These are phyloP conservation scores for Paxillus rubicundulus DNA, from an alignment of 768 basidiomycete genomes.

Conservation along the genomic window DNA sequence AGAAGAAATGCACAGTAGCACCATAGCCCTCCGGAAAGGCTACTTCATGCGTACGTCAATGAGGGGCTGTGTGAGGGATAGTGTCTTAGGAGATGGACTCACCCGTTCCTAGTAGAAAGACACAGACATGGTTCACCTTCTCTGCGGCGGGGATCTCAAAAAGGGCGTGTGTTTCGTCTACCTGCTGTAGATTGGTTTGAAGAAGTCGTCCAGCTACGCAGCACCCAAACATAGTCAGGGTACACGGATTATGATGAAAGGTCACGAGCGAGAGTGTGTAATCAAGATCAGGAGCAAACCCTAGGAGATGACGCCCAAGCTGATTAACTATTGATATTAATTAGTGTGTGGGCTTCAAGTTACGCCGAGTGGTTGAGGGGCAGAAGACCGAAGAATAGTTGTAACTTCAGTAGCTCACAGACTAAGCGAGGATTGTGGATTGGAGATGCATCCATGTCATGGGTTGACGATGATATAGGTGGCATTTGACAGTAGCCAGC, in stretches of 20 bases:
- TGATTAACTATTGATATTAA: no score
- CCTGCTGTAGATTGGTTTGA: slow-evolving; percentile 77
- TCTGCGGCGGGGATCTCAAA: slow-evolving; percentile 72
- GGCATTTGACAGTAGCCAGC: neutral
- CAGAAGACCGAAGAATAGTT: neutral
- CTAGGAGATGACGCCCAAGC: neutral
- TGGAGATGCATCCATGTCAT: slow-evolving; percentile 8
- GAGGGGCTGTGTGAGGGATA: neutral
- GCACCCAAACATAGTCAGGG: slow-evolving; percentile 66
- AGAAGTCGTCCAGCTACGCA: slow-evolving; percentile 73
- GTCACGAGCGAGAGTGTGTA: neutral
- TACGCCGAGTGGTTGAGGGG: neutral
- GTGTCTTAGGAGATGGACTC: slow-evolving; percentile 18
- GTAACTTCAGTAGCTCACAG: no score
- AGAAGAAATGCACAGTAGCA: slow-evolving; percentile 81
- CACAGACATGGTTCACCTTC: slow-evolving; percentile 80
- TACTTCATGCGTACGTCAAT: slow-evolving; percentile 37
- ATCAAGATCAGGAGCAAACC: neutral
- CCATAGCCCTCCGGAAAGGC: slow-evolving; percentile 84
- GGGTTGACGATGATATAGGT: slow-evolving; percentile 5
- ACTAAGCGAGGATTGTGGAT: no score
- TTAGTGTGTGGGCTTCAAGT: neutral
- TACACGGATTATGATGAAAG: no score
- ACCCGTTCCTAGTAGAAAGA: slow-evolving; percentile 82
- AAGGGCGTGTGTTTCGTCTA: slow-evolving; percentile 80